Percentiles rank a stretch among this genome's conserved stretches.
Evolutionary conservation across 129 eudicot genomes (phyloP).

Genomic region (Escallonia herrerae): DNA sequence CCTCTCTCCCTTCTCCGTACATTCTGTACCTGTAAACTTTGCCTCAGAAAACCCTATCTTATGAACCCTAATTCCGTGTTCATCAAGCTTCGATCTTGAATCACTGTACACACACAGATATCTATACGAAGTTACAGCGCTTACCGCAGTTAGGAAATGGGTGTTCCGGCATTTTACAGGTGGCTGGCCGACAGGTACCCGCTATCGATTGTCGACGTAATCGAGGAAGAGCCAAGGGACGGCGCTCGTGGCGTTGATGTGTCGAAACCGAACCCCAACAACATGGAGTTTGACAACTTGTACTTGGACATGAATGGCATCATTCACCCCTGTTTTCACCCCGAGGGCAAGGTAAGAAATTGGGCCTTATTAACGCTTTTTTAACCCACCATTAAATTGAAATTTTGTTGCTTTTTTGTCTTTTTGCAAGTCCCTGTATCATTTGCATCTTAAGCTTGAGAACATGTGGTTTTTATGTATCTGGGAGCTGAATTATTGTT

Average conservation of each 20-base stretch:
- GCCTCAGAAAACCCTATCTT: no score
- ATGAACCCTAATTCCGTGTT: no score
- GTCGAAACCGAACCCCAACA: conserved; percentile 77
- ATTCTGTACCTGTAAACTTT: no score
- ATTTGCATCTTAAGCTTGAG: no score
- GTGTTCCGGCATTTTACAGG: conserved; percentile 91
- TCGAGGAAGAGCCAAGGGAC: conserved; percentile 58
- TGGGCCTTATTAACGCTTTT: neutral
- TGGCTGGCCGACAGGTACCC: conserved; percentile 99
- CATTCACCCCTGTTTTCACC: conserved; percentile 95
- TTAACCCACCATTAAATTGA: neutral
- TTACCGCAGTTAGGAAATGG: conserved; percentile 42
- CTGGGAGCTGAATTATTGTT: no score
- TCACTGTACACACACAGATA: neutral
- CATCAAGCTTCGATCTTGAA: no score
- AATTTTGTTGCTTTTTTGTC: no score
- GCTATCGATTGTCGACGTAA: conserved; percentile 54
- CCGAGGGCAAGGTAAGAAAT: conserved; percentile 68
- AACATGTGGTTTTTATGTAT: no score
- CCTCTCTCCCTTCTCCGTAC: no score
- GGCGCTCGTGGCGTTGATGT: conserved; percentile 46
- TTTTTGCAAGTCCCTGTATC: no score
- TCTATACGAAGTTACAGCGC: neutral
- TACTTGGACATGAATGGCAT: conserved; percentile 95
- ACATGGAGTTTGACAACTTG: conserved; percentile 76